Conservation (phyloP, 371 early-diverging fungal species). For the Mortierella sp. region DNA sequence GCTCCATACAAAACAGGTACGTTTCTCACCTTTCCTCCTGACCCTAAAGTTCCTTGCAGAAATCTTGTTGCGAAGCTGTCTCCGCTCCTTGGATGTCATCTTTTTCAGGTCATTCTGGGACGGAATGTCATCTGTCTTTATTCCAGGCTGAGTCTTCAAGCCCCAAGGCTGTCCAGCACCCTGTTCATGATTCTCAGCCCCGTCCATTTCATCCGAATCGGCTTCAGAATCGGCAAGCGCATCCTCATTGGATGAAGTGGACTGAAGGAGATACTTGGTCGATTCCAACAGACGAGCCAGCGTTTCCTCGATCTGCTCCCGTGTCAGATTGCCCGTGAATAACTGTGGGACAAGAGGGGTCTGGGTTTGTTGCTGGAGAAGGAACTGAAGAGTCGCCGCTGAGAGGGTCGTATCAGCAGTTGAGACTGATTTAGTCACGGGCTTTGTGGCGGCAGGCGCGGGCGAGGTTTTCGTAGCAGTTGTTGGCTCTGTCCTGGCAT, state of each 20-base stretch:
- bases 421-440: too few species aligned
- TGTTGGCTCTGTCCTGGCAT: conserved; percentile 25
- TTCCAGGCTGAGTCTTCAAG: conserved; percentile 47
- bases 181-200: conserved; percentile 4
- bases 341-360: conserved; percentile 45
- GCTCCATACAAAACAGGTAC: background rate
- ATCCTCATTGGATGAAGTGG: conserved; percentile 9
- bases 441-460: background rate
- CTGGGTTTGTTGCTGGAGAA: conserved; percentile 45
- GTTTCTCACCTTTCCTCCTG: conserved; percentile 83
- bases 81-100: conserved; percentile 83
- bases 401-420: conserved; percentile 37
- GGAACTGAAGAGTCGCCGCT: conserved; percentile 45
- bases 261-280: conserved; percentile 33
- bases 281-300: conserved; percentile 40
- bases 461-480: conserved; percentile 1
- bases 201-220: conserved; percentile 8
- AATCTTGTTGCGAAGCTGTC: conserved; percentile 90
- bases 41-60: conserved; percentile 90
- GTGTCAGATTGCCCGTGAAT: conserved; percentile 46
- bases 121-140: conserved; percentile 51
- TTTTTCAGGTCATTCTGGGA: conserved; percentile 52
- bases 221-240: conserved; percentile 14
- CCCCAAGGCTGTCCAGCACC: conserved; percentile 20
- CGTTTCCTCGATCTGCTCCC: conserved; percentile 45